These are phyloP conservation scores for Fallopia convolvulus DNA, from an alignment of 148 eudicot species.

Conservation along the genomic window DNA sequence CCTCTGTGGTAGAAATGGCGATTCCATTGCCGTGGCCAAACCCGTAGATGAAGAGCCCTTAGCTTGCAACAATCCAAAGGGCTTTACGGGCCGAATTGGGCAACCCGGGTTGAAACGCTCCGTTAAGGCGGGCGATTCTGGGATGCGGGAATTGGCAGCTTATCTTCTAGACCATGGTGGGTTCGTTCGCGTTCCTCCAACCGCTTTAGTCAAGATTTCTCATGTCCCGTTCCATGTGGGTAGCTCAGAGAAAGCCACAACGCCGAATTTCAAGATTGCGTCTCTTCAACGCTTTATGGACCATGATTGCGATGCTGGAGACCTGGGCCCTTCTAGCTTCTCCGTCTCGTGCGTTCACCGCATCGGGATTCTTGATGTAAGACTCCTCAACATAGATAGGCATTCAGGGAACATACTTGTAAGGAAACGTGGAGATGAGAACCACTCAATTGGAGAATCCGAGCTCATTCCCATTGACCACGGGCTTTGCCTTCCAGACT, in stretches of 20 bases:
- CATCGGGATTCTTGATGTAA: slow-evolving; percentile 77
- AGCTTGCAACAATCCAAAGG: slow-evolving; percentile 73
- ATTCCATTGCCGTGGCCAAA: slow-evolving; percentile 64
- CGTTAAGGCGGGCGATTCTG: slow-evolving; percentile 73
- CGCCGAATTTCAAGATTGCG: slow-evolving; percentile 48
- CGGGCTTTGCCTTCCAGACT: slow-evolving; percentile 85
- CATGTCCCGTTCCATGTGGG: slow-evolving; percentile 42
- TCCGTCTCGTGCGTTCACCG: slow-evolving; percentile 68
- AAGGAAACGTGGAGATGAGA: slow-evolving; percentile 28
- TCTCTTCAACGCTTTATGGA: slow-evolving; percentile 70
- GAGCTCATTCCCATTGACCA: slow-evolving; percentile 93
- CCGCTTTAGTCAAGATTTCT: slow-evolving; percentile 76
- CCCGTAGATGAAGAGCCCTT: slow-evolving; percentile 84
- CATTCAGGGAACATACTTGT: slow-evolving; percentile 93
- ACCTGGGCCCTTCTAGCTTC: slow-evolving; percentile 79
- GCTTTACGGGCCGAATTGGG: slow-evolving; percentile 61
- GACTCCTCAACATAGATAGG: slow-evolving; percentile 81
- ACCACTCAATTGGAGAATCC: slow-evolving; percentile 29
- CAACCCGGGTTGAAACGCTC: slow-evolving; percentile 73
- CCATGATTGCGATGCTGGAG: slow-evolving; percentile 84
- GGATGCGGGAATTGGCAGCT: slow-evolving; percentile 80
- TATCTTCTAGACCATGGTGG: slow-evolving; percentile 87
- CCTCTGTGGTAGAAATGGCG: slow-evolving; percentile 34
- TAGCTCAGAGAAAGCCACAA: slow-evolving; percentile 20
- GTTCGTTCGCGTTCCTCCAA: slow-evolving; percentile 85